Conservation (phyloP, 2,329 filamentous ascomycete species). For the Penicillium sumatraense region DNA sequence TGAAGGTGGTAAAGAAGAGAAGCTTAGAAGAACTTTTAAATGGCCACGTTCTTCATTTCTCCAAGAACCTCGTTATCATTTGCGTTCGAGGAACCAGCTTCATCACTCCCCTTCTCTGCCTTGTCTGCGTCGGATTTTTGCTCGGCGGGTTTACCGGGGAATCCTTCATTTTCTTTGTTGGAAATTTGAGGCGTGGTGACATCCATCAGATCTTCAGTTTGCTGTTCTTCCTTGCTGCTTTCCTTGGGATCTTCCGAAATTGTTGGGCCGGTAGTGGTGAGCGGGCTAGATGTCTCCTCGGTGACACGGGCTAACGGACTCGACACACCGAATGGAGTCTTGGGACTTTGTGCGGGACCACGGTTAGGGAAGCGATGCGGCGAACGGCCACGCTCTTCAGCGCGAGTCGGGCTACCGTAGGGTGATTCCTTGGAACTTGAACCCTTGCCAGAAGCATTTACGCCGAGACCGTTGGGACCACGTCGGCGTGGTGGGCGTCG, state of each 20-base stretch:
- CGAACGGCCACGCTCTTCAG: constrained; percentile 54
- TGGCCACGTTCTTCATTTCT: constrained; percentile 55
- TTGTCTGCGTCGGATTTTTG: constrained; percentile 35
- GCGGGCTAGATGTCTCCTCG: constrained; percentile 47
- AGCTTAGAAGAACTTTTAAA: constrained; percentile 30
- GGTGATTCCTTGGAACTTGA: constrained; percentile 58
- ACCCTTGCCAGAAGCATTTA: constrained; percentile 54
- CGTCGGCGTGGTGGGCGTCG: constrained; percentile 58
- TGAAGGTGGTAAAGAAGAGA: background rate
- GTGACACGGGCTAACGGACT: constrained; percentile 54
- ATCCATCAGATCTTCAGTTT: constrained; percentile 46
- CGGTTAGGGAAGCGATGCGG: constrained; percentile 53
- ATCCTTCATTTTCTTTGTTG: constrained; percentile 40
- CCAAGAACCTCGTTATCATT: constrained; percentile 47
- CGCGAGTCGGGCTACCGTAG: constrained; percentile 51
- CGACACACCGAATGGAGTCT: constrained; percentile 48
- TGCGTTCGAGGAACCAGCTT: constrained; percentile 31
- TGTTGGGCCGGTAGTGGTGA: constrained; percentile 39
- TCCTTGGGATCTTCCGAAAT: constrained; percentile 38
- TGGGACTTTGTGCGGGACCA: constrained; percentile 48
- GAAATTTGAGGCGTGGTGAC: constrained; percentile 42
- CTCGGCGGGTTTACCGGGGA: constrained; percentile 23
- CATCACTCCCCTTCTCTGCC: constrained; percentile 30
- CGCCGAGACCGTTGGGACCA: constrained; percentile 53
- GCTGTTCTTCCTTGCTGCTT: constrained; percentile 29